phyloP scores from a whole-genome alignment of 805 yeast genomes.

The Grigorovia transvaalensis region DNA sequence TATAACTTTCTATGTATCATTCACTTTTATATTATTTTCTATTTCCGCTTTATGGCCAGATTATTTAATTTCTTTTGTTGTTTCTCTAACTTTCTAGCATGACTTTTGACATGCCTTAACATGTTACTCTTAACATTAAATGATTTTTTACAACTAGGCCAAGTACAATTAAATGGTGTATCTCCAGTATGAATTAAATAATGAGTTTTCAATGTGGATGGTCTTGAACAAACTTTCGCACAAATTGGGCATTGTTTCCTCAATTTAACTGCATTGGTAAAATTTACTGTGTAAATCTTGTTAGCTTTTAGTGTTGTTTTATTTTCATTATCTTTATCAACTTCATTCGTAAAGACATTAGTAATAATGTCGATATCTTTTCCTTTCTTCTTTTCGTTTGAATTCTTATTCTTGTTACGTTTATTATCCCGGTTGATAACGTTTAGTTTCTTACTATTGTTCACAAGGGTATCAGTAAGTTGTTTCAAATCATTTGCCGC shows the following conservation, averaged over 20 bases:
- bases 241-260: constrained; percentile 39
- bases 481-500: background rate
- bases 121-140: constrained; percentile 77
- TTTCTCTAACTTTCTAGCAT: constrained; percentile 30
- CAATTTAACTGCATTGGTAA: constrained; percentile 6
- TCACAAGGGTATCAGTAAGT: background rate
- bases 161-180: constrained; percentile 54
- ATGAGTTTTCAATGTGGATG: constrained; percentile 74
- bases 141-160: constrained; percentile 53
- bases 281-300: constrained; percentile 5
- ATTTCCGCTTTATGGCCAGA: background rate
- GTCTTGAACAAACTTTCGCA: constrained; percentile 68
- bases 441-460: background rate
- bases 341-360: background rate
- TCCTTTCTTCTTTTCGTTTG: background rate
- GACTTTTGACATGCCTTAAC: constrained; percentile 68
- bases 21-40: background rate
- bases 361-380: background rate
- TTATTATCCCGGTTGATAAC: background rate
- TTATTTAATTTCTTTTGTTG: background rate
- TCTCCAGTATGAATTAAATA: constrained; percentile 72
- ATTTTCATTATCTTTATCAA: background rate
- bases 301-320: background rate
- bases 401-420: background rate
- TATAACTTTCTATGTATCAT: too few species aligned